Base-by-base conservation (phyloP, 768 basidiomycete species). In the Kwoniella botswanensis region DNA sequence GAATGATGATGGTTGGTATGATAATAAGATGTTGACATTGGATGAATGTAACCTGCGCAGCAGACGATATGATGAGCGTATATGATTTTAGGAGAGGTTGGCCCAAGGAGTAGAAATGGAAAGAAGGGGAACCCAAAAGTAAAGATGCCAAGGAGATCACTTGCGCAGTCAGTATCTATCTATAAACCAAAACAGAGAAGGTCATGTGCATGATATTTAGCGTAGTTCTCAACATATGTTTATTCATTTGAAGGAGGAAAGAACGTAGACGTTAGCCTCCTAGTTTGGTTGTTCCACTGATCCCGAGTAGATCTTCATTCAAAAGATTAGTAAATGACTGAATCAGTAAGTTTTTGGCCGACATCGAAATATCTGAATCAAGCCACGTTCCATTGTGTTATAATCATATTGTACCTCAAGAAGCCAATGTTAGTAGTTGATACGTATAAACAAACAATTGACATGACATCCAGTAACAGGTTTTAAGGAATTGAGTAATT, bases 251-350 rank as follows among this genome's bases (percentile, higher is more conserved):
- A 18, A 50, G 3, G 46, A 26, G 35, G 15, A 44, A 43, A n/a
- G 12, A 18, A n/a, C 35, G 26, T 57, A 29, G 57, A 52, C 50
- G 46, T 65, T 24, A 65, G 64, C 64, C 64, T 57, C 54, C 64
- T 44, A 44, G 64, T 56, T 21, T 53, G 43, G 64, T 65, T 56
- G 64, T 46, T 26, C 24, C 55, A 56, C 41, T 43, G 35, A 56
- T 46, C 35, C 35, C 35, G 7, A 35, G 35, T 5, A 4, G 53
- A 65, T 64, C 63, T 50, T 24, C 63, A 53, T 65, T 65, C 63
- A 65, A 57, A 42, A 18, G 13, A 29, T 62, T 50, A 62, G 61
- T 35, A 42, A 53, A 57, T n/a, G 26, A 55, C 29, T 57, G 35
- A 50, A 43, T 61, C 35, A 44, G 11, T 61, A 17, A 26, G 42